Base-by-base conservation (phyloP, 2,329 filamentous ascomycete genomes). In the Exophiala xenobiotica region DNA sequence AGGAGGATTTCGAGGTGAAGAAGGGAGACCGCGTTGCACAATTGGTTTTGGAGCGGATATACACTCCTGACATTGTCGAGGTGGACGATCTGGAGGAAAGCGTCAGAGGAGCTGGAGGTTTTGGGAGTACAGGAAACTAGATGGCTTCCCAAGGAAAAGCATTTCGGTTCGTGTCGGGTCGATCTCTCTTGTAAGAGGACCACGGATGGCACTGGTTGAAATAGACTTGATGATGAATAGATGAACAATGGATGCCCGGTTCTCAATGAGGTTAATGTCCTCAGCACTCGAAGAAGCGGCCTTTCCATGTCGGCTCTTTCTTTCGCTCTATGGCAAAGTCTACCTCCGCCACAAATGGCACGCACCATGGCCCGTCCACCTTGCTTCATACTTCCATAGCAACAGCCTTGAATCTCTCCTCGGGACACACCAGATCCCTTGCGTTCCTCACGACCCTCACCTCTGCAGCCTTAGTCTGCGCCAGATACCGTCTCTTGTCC, bases 11-110 rank as follows among this genome's bases (percentile, higher is more conserved):
- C 67, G 77, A 74, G 38, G 77, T 99, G 60, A 86, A 86, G 65
- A 84, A 87, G 66, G 92, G 92, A 43, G 93, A 99, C 71, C 86
- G 93, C 46, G 77, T 99, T 65, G 95, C 93, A 35, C 93, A 99
- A 78, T 79, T 99, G 61, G 83, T 99, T 60, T 76, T 99, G 50
- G 93, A 99, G 79, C 83, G 90, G 69, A 96, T 97, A 66, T 91
- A 88, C 66, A 97, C 91, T 22, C 92, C 93, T 2, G 89, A 95
- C 40, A 87, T 99, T 4, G 73, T 87, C n/a, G 90, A 95, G 65
- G 92, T 97, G 2, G 77, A 88, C 63, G 82, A 92, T 74, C 78
- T 99, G 51, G 89, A 92, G 65, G 89, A 90, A 74, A 97, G 89
- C 65, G 90, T 95, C 8, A 79, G 93, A 35, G 93, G 93, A 20